Base-by-base conservation (phyloP, 108 stramenopile species). In the Cyclotella kingstonii region DNA sequence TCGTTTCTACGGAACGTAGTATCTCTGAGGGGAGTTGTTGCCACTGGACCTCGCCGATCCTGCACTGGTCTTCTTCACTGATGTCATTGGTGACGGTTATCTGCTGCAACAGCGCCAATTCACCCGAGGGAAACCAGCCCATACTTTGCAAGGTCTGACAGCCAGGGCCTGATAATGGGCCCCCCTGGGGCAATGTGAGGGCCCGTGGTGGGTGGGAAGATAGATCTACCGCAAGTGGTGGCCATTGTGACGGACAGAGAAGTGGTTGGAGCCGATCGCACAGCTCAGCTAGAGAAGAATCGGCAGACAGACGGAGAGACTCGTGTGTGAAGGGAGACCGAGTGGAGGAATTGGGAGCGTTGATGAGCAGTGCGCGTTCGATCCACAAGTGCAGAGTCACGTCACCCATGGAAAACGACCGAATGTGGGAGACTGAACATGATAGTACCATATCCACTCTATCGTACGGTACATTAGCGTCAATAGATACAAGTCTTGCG, bases 101-200 rank as follows among this genome's bases (percentile, higher is more conserved):
- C 22, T 33, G 25, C 11, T 65, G 81, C 38, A 86, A 54, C 1
- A 80, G 54, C 2, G 71, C 54, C 57, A 80, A 57, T 14, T 61
- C 81, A 0, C 85, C 86, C 0, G 87, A 88, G 8, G 90, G 90
- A 57, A 83, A 91, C 81, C 81, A 88, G 11, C 84, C 84, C 50
- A 87, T 82, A 40, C 38, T 48, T 6, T 82, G 83, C 14, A 91
- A 53, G 1, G 90, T 91, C 44, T 78, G 80, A 45, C 84, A 81
- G 34, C 60, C 68, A 8, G 81, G 69, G 2, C 89, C 85, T n/a
- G 22, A 53, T 29, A n/a, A n/a, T n/a, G n/a, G n/a, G n/a, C n/a
- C n/a, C n/a, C n/a, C n/a, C n/a, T n/a, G n/a, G n/a, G n/a, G n/a
- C n/a, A n/a, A 66, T 0, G 89, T 77, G 43, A 90, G 76, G 36